phyloP scores from a whole-genome alignment of 179 eudicot species.

The Beta macrorhiza region DNA sequence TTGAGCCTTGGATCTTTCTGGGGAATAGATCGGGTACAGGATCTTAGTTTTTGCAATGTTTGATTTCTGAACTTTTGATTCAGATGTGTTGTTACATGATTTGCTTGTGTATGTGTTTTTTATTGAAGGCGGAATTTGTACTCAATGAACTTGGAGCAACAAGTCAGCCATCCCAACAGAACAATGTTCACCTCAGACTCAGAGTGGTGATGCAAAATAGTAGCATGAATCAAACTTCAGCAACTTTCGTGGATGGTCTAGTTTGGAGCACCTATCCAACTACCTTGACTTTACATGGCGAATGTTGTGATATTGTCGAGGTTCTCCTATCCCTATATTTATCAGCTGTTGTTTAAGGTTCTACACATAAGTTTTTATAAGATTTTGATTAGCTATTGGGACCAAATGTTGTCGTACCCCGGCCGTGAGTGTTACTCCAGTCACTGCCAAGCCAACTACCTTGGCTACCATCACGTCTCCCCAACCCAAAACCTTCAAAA shows the following conservation, averaged over 20 bases:
- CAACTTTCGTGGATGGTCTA: not conserved
- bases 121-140: not conserved
- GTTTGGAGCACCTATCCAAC: not conserved
- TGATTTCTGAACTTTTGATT: not conserved
- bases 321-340: no score
- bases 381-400: no score
- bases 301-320: no score
- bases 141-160: constrained; percentile 2
- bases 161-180: not conserved
- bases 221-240: not conserved
- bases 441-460: no score
- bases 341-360: no score
- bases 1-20: not conserved
- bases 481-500: no score
- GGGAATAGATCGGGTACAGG: not conserved
- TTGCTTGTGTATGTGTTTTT: not conserved
- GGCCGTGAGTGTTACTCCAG: no score
- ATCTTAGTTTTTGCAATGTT: not conserved
- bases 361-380: no score
- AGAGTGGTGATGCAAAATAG: not conserved
- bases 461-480: no score
- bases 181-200: not conserved
- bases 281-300: no score
- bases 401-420: no score
- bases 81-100: not conserved